phyloP scores from a whole-genome alignment of 1,284 basidiomycete species.

The Trichosporon sp. region DNA sequence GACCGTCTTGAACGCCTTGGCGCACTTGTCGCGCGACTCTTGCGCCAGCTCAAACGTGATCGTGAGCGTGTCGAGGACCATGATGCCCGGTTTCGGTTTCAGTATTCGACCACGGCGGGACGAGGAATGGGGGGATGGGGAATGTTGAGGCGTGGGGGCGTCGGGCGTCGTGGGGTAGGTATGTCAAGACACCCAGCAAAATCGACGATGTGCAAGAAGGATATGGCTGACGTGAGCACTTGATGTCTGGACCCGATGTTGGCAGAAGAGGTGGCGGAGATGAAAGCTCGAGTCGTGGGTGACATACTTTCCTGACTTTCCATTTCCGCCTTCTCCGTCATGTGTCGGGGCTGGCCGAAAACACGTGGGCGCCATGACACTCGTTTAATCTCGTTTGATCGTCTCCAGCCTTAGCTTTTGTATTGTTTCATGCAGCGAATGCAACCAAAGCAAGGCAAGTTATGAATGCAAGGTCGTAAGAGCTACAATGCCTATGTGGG shows the following conservation, averaged over 20 bases:
- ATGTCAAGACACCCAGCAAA: no score
- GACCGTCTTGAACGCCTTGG: conserved; percentile 40
- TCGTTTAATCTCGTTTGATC: no score
- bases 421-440: neutral
- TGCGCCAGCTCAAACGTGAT: conserved; percentile 32
- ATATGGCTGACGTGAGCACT: no score
- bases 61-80: conserved; percentile 21
- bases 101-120: no score
- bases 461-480: neutral
- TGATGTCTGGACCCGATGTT: no score
- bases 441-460: neutral
- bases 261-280: no score
- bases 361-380: neutral
- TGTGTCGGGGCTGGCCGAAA: conserved; percentile 1
- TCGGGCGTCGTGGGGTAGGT: no score
- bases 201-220: no score
- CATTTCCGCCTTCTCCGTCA: neutral
- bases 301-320: neutral
- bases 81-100: neutral
- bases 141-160: no score
- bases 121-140: no score
- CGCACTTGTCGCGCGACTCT: conserved; percentile 36
- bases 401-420: neutral
- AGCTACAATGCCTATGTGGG: conserved; percentile 12
- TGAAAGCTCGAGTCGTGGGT: no score